phyloP scores from a whole-genome alignment of 495 filamentous ascomycete species.

The Neurospora tetrasperma region DNA sequence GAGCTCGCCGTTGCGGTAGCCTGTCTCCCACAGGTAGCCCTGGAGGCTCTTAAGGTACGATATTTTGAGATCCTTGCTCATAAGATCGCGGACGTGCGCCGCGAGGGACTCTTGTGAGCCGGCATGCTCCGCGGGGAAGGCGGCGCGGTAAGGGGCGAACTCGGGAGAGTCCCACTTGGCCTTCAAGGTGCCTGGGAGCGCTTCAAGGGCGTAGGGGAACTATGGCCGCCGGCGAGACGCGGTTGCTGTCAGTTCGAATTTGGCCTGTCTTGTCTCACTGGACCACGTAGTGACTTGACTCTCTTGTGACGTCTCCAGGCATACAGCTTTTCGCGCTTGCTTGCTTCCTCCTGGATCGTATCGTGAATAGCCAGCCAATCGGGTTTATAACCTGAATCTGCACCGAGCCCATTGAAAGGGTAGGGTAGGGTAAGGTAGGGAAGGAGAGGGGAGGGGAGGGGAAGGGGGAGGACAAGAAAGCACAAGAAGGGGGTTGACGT shows the following conservation, averaged over 20 bases:
- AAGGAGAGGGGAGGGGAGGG: not conserved
- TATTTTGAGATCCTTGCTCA: conserved; percentile 54
- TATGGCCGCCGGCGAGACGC: conserved; percentile 16
- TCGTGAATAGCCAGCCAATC: conserved; percentile 1
- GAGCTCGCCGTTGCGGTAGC: conserved; percentile 51
- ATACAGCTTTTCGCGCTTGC: not conserved
- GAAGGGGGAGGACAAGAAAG: not conserved
- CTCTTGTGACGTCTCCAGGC: not conserved
- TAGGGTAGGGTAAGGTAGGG: not conserved
- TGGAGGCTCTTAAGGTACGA: conserved; percentile 62
- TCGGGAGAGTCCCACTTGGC: conserved; percentile 47
- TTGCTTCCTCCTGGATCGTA: not conserved
- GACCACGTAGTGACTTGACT: not conserved
- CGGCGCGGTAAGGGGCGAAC: conserved; percentile 48
- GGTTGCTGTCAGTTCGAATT: not conserved
- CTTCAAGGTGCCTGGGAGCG: conserved; percentile 45
- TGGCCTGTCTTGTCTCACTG: not conserved
- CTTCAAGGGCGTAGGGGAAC: conserved; percentile 61
- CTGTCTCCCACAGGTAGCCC: conserved; percentile 59
- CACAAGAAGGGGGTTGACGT: not conserved
- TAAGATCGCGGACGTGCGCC: conserved; percentile 53
- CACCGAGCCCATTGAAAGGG: not conserved
- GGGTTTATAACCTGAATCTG: not conserved
- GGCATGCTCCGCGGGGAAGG: conserved; percentile 52
- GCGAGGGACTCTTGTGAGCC: conserved; percentile 38